Evolutionary conservation across 1,284 basidiomycete species (phyloP), one percentile per base, ranked within the genome.

Genomic region (Pseudozyma hubeiensis): DNA sequence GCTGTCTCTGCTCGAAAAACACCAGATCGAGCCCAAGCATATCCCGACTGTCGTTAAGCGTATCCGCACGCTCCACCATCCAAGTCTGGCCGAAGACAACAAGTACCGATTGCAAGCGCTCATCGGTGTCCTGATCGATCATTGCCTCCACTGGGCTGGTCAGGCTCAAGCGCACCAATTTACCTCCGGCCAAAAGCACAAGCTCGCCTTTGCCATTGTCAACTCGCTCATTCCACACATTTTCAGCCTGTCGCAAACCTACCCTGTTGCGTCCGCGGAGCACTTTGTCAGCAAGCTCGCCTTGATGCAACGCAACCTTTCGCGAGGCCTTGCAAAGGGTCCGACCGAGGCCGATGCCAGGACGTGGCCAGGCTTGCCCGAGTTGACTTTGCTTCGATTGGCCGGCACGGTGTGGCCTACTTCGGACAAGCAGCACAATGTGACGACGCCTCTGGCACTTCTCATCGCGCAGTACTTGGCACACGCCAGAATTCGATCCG

Each of bases 301-400:
- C 0, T 85, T 97, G 10, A 97, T 98, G 93, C 91, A 98, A 85
- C 94, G 94, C 86, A 98, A 98, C 84, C 89, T 99, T 51, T 90
- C 90, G 59, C 90, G 90, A 6, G 95, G 94, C 6, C 87, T 99
- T 7, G 88, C 90, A 3, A 88, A 87, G n/a, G 93, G 92, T 1
- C 87, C 93, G 0, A 86, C 89, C 13, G 87, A 89, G 24, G 85
- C 85, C 0, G 87, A 89, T 4, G 88, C 93, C 1, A 91, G 90
- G 85, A 98, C 94, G 0, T 97, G 93, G 90, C 97, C 97, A 1
- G 90, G 91, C 5, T 84, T 90, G 1, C 87, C 93, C 4, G 97
- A 99, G 84, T 87, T 99, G 37, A 87, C 89, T 0, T 86, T 99
- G 8, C 87, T 99, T 29, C 90, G 94, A 34, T 85, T 94, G 39